These are phyloP conservation scores for Candida montana DNA, from an alignment of 805 yeast genomes.

Conservation along the genomic window DNA sequence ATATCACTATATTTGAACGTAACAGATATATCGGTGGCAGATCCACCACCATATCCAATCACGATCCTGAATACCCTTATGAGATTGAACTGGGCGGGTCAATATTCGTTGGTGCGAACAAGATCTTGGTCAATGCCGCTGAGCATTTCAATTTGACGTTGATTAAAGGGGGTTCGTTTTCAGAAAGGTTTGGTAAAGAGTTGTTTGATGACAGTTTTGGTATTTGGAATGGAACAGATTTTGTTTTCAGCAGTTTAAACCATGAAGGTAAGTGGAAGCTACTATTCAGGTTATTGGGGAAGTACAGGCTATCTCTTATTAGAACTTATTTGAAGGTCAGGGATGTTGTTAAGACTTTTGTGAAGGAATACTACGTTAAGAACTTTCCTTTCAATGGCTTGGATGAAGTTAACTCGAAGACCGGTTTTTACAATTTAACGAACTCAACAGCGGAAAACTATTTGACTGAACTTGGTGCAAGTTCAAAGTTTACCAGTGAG, in stretches of 20 bases:
- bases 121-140: constrained; percentile 34
- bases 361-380: constrained; percentile 26
- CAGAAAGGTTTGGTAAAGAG: constrained; percentile 11
- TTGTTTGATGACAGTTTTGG: constrained; percentile 22
- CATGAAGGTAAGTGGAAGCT: constrained; percentile 3
- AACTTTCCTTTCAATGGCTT: constrained; percentile 33
- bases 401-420: constrained; percentile 6
- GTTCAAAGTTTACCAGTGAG: constrained; percentile 24
- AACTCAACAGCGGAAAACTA: constrained; percentile 22
- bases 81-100: constrained; percentile 42
- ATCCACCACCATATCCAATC: constrained; percentile 31
- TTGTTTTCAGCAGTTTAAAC: constrained; percentile 14
- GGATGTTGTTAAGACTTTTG: constrained; percentile 24
- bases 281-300: constrained; percentile 22
- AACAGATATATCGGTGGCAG: constrained; percentile 41
- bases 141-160: constrained; percentile 29
- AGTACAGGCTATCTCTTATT: constrained; percentile 28
- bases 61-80: constrained; percentile 14
- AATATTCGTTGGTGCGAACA: constrained; percentile 36
- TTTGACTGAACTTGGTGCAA: constrained; percentile 22
- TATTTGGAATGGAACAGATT: constrained; percentile 34
- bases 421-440: constrained; percentile 26
- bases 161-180: constrained; percentile 9
- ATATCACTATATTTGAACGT: constrained; percentile 39
- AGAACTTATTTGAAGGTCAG: constrained; percentile 19